A percentile compares a stretch with the other conserved stretches of the same genome.
Conservation (phyloP, 768 basidiomycete species). For the Mycena venus region DNA sequence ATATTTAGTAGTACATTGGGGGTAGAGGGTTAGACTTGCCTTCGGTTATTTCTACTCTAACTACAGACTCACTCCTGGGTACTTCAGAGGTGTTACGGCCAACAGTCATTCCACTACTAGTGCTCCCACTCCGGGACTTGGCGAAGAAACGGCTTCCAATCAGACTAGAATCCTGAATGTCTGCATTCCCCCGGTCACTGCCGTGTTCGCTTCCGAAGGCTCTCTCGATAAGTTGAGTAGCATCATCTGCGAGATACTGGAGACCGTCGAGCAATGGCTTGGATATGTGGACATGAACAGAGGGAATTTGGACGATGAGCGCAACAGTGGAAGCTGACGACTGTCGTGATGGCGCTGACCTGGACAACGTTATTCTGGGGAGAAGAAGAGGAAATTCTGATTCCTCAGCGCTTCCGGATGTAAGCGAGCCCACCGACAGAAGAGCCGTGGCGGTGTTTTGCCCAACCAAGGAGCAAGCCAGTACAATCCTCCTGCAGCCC, state of each 20-base stretch:
- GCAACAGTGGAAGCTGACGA: constrained; percentile 33
- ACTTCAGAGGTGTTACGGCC: constrained; percentile 33
- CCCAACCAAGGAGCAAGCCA: constrained; percentile 60
- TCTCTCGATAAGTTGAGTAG: constrained; percentile 77
- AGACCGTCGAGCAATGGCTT: constrained; percentile 81
- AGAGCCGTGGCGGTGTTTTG: constrained; percentile 58
- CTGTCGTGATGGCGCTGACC: constrained; percentile 32
- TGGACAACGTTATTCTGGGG: constrained; percentile 52
- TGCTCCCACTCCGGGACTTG: constrained; percentile 61
- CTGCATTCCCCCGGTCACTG: constrained; percentile 43
- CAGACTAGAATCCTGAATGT: constrained; percentile 71
- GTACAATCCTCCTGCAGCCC: constrained; percentile 59
- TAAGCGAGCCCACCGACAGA: constrained; percentile 64
- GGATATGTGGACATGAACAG: constrained; percentile 68
- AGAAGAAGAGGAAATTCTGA: constrained; percentile 34
- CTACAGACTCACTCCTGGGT: constrained; percentile 54
- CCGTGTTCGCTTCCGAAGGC: constrained; percentile 44
- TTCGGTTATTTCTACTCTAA: constrained; percentile 66
- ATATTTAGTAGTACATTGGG: not conserved
- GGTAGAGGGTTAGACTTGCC: constrained; percentile 39
- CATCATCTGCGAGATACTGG: constrained; percentile 91
- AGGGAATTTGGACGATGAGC: constrained; percentile 66
- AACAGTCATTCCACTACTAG: constrained; percentile 53
- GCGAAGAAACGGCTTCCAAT: constrained; percentile 87
- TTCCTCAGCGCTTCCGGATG: constrained; percentile 34